Evolutionary conservation across 1,139 yeast genomes (phyloP).

Genomic region (Geotrichum candidum): DNA sequence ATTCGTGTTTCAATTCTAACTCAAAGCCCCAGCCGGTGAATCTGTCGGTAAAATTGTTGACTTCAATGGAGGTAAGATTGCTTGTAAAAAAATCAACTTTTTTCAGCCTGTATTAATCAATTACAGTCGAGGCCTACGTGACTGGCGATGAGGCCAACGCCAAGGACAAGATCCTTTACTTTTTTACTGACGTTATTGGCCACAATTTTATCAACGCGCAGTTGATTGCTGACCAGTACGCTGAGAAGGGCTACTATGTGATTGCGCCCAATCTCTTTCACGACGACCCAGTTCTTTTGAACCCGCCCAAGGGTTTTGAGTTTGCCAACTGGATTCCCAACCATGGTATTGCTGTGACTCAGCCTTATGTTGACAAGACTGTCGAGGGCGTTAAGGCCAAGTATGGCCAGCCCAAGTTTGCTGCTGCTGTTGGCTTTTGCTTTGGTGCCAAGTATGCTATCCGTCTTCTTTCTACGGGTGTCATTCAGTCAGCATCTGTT

Average conservation of each 20-base stretch:
- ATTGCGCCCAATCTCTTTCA: constrained; percentile 67
- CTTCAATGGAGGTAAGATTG: constrained; percentile 17
- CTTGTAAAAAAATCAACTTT: constrained; percentile 39
- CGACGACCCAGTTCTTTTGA: constrained; percentile 43
- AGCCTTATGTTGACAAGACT: constrained; percentile 42
- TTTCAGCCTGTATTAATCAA: not conserved
- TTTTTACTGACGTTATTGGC: constrained; percentile 68
- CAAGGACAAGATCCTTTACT: constrained; percentile 46
- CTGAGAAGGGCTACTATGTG: constrained; percentile 57
- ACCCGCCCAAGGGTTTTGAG: constrained; percentile 26
- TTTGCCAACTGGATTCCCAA: constrained; percentile 45
- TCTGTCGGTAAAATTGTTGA: constrained; percentile 19
- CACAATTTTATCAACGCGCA: constrained; percentile 48
- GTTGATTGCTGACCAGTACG: constrained; percentile 66
- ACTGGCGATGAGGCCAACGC: constrained; percentile 42
- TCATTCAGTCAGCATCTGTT: constrained; percentile 54
- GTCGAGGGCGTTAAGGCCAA: constrained; percentile 36
- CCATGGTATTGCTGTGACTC: constrained; percentile 48
- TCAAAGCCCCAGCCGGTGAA: constrained; percentile 17
- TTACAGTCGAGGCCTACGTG: constrained; percentile 45
- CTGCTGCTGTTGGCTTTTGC: constrained; percentile 72
- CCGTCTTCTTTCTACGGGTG: constrained; percentile 48
- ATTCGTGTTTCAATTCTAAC: constrained; percentile 12
- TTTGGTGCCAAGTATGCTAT: constrained; percentile 71
- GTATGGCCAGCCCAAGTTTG: constrained; percentile 43